Evolutionary conservation across 2,329 filamentous ascomycete genomes (phyloP).

Genomic region (Hawksworthiomyces lignivorus): DNA sequence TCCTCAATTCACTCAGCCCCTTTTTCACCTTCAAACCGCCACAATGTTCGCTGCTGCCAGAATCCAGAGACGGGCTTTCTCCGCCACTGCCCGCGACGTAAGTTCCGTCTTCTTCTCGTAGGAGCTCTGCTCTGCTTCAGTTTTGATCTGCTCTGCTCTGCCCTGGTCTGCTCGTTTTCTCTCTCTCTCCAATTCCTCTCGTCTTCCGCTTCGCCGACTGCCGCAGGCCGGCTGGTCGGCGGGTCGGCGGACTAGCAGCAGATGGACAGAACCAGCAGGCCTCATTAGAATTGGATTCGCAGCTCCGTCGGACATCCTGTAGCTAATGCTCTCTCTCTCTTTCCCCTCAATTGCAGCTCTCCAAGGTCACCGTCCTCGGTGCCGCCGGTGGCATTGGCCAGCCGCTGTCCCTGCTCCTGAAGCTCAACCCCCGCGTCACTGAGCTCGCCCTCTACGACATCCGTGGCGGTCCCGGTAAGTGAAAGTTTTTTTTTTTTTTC

Average conservation of each 20-base stretch:
- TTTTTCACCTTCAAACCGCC: constrained; percentile 15
- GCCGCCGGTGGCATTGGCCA: constrained; percentile 97
- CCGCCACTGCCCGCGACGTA: constrained; percentile 70
- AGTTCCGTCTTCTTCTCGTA: constrained; percentile 26
- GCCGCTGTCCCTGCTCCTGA: constrained; percentile 92
- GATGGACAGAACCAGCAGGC: too few relatives aligned
- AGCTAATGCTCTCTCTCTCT: too few relatives aligned
- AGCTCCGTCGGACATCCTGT: too few relatives aligned
- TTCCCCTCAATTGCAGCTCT: constrained; percentile 51
- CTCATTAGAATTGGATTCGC: too few relatives aligned
- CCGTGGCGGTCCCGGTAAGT: constrained; percentile 81
- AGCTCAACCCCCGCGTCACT: constrained; percentile 92
- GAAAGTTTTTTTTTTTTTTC: constrained; percentile 4
- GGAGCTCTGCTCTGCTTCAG: too few relatives aligned
- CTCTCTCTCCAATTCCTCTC: constrained; percentile 10
- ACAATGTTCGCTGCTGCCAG: constrained; percentile 69
- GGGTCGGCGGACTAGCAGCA: too few relatives aligned
- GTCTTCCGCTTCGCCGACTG: constrained; percentile 3
- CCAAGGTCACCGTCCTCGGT: constrained; percentile 96
- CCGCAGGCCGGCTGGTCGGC: too few relatives aligned
- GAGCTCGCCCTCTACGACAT: constrained; percentile 98
- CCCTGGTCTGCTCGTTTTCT: too few relatives aligned
- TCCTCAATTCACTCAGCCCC: neutral
- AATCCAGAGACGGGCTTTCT: constrained; percentile 73
- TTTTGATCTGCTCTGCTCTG: too few relatives aligned